Percentiles rank a stretch among this genome's conserved stretches.
Evolutionary conservation across 306 rosid genomes (phyloP).

Genomic region (Cicer pinnatifidum): DNA sequence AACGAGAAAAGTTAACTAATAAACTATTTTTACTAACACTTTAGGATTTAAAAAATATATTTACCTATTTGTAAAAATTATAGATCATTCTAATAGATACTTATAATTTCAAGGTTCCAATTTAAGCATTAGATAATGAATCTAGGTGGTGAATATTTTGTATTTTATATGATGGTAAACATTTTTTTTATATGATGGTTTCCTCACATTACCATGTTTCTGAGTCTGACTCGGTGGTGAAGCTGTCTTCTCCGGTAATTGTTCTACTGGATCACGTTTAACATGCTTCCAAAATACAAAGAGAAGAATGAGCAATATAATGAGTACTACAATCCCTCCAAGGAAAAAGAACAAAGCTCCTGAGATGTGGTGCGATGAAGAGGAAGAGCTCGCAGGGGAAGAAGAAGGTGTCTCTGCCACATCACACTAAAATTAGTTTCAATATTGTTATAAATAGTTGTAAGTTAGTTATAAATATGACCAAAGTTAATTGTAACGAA

Average conservation of each 20-base stretch:
- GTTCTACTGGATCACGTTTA: slow-evolving; percentile 45
- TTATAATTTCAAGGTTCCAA: no score
- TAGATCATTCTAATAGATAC: no score
- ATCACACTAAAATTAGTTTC: background rate
- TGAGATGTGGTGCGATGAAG: background rate
- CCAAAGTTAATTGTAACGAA: no score
- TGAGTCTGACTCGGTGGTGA: slow-evolving; percentile 39
- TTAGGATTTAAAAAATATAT: no score
- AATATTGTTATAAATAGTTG: no score
- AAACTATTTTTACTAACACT: no score
- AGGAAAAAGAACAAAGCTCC: slow-evolving; percentile 63
- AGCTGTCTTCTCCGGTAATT: slow-evolving; percentile 18
- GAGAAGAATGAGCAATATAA: slow-evolving; percentile 55
- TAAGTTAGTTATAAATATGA: no score
- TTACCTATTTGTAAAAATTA: no score
- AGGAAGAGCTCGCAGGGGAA: slow-evolving; percentile 38
- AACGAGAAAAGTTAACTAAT: no score
- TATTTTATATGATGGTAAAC: background rate
- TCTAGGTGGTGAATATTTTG: background rate
- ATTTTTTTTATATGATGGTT: background rate
- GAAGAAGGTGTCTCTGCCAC: slow-evolving; percentile 50
- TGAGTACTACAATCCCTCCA: slow-evolving; percentile 61
- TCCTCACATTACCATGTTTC: slow-evolving; percentile 45
- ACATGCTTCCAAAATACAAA: slow-evolving; percentile 57
- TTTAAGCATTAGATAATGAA: slow-evolving; percentile 1